A percentile compares a stretch with the other conserved stretches of the same genome.
These are phyloP conservation scores for Tetrapyrgos nigripes DNA, from an alignment of 1,284 basidiomycete species.

Conservation along the genomic window DNA sequence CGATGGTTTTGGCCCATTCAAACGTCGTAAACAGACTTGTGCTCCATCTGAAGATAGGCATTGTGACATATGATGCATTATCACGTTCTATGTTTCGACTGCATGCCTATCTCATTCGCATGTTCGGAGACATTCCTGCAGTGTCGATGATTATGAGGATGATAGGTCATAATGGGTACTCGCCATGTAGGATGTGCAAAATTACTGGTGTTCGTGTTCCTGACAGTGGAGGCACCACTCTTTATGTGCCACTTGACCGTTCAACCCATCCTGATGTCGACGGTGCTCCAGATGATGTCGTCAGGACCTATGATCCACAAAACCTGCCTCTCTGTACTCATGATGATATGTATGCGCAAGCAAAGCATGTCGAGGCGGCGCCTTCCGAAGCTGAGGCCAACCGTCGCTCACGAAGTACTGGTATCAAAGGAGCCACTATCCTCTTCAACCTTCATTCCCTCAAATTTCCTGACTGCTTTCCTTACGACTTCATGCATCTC, in stretches of 20 bases:
- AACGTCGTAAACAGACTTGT: constrained; percentile 40
- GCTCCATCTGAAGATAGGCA: constrained; percentile 39
- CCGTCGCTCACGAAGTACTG: constrained; percentile 37
- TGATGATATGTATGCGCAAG: constrained; percentile 37
- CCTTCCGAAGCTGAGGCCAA: constrained; percentile 26
- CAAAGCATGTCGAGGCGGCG: constrained; percentile 35
- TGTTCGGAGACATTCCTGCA: constrained; percentile 54
- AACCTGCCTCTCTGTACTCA: constrained; percentile 47
- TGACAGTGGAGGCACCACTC: constrained; percentile 15
- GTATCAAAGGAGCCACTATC: constrained; percentile 48
- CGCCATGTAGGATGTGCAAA: constrained; percentile 49
- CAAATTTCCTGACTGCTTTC: constrained; percentile 47
- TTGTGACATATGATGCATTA: constrained; percentile 39
- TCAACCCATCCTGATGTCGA: constrained; percentile 20
- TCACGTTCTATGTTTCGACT: constrained; percentile 35
- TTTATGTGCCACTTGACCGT: constrained; percentile 45
- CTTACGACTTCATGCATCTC: constrained; percentile 56
- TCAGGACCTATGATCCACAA: constrained; percentile 34
- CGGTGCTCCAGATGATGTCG: not conserved
- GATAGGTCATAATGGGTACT: constrained; percentile 60
- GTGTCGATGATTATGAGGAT: constrained; percentile 49
- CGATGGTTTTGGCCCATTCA: constrained; percentile 47
- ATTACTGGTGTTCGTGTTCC: constrained; percentile 39
- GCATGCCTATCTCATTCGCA: constrained; percentile 44
- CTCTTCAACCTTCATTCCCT: constrained; percentile 41